Evolutionary conservation across 1,139 yeast genomes (phyloP).

Genomic region (Kazachstania sp.): DNA sequence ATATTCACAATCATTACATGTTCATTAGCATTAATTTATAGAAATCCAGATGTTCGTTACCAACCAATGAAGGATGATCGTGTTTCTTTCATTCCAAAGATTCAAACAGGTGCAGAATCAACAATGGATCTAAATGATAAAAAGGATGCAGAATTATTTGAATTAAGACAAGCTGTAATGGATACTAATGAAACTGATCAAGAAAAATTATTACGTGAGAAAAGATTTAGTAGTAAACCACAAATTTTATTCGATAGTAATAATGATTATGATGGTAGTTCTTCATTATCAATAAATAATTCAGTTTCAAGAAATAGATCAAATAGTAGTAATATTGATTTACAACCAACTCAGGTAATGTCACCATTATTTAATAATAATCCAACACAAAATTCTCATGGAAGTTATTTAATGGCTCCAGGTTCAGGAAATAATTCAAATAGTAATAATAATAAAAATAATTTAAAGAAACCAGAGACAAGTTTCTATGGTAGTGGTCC

Average conservation of each 20-base stretch:
- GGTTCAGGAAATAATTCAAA: background rate
- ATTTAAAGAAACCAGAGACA: constrained; percentile 26
- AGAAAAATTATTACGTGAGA: constrained; percentile 24
- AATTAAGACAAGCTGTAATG: constrained; percentile 82
- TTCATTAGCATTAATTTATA: constrained; percentile 70
- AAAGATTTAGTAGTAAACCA: constrained; percentile 15
- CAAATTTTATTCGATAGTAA: constrained; percentile 1
- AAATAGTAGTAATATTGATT: constrained; percentile 9
- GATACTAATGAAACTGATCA: constrained; percentile 54
- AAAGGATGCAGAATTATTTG: constrained; percentile 69
- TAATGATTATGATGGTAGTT: constrained; percentile 1
- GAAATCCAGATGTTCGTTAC: constrained; percentile 91
- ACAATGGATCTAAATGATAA: constrained; percentile 33
- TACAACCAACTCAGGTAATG: constrained; percentile 25
- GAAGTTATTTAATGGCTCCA: constrained; percentile 2
- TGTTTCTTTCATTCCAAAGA: constrained; percentile 68
- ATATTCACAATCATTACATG: constrained; percentile 84
- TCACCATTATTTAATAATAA: constrained; percentile 28
- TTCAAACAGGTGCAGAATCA: constrained; percentile 23
- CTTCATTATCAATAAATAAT: constrained; percentile 1
- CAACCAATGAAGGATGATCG: constrained; percentile 97
- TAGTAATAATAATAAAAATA: too few relatives aligned
- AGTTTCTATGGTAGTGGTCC: constrained; percentile 17
- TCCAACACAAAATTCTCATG: background rate
- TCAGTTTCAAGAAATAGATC: constrained; percentile 2